Percentiles rank a stretch among this genome's conserved stretches.
phyloP scores from a whole-genome alignment of 2,329 filamentous ascomycete genomes.

The Fusarium anguioides region DNA sequence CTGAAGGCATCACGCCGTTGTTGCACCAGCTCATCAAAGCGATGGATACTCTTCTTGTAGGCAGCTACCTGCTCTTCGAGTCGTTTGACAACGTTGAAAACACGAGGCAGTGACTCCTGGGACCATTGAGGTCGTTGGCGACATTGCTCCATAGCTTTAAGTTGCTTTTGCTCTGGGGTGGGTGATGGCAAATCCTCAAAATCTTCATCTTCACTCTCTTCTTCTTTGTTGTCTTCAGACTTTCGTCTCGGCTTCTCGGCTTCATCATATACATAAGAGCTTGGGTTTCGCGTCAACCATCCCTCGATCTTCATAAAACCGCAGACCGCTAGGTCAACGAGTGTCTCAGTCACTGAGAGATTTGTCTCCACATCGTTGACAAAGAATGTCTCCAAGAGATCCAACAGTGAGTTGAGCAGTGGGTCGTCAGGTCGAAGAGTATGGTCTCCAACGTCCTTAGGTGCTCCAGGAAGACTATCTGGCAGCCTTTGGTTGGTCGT shows the following conservation, averaged over 20 bases:
- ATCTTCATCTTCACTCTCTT: conserved; percentile 38
- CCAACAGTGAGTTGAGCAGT: conserved; percentile 72
- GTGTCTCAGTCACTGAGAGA: conserved; percentile 82
- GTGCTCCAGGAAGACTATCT: conserved; percentile 68
- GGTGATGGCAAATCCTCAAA: conserved; percentile 28
- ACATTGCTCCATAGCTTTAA: conserved; percentile 62
- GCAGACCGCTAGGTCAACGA: conserved; percentile 85
- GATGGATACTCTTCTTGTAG: conserved; percentile 73
- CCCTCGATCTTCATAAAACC: conserved; percentile 86
- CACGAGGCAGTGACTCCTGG: conserved; percentile 60
- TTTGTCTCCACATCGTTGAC: conserved; percentile 93
- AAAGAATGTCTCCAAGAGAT: conserved; percentile 83
- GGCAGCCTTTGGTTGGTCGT: conserved; percentile 68
- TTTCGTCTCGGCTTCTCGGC: conserved; percentile 45
- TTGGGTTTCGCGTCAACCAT: conserved; percentile 85
- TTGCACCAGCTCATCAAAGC: conserved; percentile 78
- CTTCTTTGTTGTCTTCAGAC: conserved; percentile 10
- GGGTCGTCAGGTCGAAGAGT: conserved; percentile 72
- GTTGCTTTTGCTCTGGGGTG: conserved; percentile 49
- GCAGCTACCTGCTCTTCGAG: conserved; percentile 71
- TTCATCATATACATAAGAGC: conserved; percentile 64
- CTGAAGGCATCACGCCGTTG: conserved; percentile 73
- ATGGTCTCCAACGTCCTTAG: conserved; percentile 70
- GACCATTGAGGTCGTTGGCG: conserved; percentile 65
- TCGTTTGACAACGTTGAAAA: conserved; percentile 68